phyloP scores from a whole-genome alignment of 2,329 filamentous ascomycete genomes.

The Xylariaceae sp. region DNA sequence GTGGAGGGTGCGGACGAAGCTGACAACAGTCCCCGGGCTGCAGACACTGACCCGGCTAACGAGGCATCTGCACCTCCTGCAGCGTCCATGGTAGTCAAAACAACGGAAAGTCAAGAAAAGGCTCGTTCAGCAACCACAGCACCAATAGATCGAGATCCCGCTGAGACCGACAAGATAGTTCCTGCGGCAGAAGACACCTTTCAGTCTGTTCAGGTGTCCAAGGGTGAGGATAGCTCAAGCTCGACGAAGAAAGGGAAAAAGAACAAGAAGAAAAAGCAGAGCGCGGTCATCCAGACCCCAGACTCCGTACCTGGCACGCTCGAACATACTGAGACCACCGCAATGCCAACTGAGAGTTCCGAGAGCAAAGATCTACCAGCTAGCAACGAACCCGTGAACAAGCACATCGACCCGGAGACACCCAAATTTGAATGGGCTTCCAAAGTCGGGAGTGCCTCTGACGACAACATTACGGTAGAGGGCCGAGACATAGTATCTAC shows the following conservation, averaged over 20 bases:
- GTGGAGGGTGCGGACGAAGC: neutral
- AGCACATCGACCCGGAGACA: too few relatives aligned
- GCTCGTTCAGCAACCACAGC: conserved; percentile 1
- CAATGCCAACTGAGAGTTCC: conserved; percentile 22
- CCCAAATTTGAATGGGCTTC: too few relatives aligned
- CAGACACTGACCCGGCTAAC: neutral
- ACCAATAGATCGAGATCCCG: neutral
- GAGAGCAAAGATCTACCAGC: neutral
- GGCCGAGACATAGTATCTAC: too few relatives aligned
- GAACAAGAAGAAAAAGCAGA: conserved; percentile 32
- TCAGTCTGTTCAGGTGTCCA: too few relatives aligned
- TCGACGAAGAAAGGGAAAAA: conserved; percentile 33
- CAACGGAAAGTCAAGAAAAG: neutral
- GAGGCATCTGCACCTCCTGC: neutral
- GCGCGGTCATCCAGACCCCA: neutral
- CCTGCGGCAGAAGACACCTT: neutral
- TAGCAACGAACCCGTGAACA: neutral
- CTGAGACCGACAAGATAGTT: neutral
- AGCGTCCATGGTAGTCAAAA: neutral
- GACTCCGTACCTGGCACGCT: too few relatives aligned
- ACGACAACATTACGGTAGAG: too few relatives aligned
- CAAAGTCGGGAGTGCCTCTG: too few relatives aligned
- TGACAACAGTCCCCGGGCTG: neutral
- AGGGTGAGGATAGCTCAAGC: neutral
- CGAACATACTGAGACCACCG: too few relatives aligned